Evolutionary conservation across 176 grass and related monocot species (phyloP), one percentile per base, ranked within the genome.

Genomic region (Elymus sibiricus): DNA sequence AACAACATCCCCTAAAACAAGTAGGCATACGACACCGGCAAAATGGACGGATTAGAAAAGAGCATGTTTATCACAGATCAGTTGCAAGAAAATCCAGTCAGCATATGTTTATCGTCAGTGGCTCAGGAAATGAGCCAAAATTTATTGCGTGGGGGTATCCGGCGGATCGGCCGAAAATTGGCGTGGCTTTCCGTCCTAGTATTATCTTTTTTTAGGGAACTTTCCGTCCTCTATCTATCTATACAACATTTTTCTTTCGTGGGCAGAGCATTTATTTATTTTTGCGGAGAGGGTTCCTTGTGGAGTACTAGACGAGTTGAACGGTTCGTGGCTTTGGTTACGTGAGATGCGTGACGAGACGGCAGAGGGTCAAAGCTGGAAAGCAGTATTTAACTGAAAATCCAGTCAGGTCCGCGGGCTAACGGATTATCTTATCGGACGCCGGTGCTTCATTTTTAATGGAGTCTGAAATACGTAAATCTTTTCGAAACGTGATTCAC

Each of bases 71-170:
- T 46, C 10, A 65, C 21, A n/a, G 24, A 22, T 32, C 26, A 38
- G 65, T 71, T 64, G 76, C 56, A 65, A 65, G 34, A 80, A 88
- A 79, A 51, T 25, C 32, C 58, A 85, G 79, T 22, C 76, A 75
- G 66, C 68, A 74, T 89, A 74, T 89, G 47, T 85, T 24, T 21
- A 70, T 21, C 64, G 1, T 0, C 28, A 34, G 0, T 28, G 39
- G 6, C 74, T 78, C 64, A 65, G 25, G 32, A 77, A 71, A 70
- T 34, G 19, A 26, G 64, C 14, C 75, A 24, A 9, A 56, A 31
- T 56, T 14, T 59, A 43, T 47, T 16, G 32, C 11, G 35, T 5
- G 37, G 26, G 25, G 34, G 25, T 56, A 66, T 6, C 44, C 10
- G 77, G 67, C 76, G 32, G 82, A 80, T 85, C 76, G 66, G 34